Evolutionary conservation across 176 grass and related monocot species (phyloP), one percentile per base, ranked within the genome.

Genomic region (Aegilops bicornis): DNA sequence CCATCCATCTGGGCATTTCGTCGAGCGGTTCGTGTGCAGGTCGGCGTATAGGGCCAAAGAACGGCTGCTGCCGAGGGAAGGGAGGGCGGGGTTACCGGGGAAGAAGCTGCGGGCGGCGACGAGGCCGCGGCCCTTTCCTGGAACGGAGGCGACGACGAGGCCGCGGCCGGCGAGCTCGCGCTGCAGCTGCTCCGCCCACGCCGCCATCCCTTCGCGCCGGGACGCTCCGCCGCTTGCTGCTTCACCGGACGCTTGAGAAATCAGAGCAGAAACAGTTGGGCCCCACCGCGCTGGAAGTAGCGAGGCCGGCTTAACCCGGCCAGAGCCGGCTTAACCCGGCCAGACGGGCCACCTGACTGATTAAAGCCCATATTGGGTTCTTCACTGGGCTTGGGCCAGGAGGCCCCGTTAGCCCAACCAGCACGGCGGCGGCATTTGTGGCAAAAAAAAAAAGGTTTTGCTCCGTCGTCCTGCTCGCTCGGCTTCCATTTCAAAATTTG

Each of bases 181-280:
- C 83, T 86, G 91, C 73, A 95, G 85, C 71, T 92, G 85, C 82
- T 95, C 91, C 91, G 74, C 87, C 89, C 89, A 90, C 65, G 77
- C 81, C 66, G 73, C 83, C 83, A 88, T 90, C 42, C 66, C 31
- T 77, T 37, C 54, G 32, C 52, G 39, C 37, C 0, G 69, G 71
- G 42, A 22, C 12, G 10, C 68, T 45, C 31, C 84, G 10, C 17
- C 24, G 37, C 48, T 3, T 24, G 37, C 47, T 24, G 36, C 48
- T 3, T 62, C 52, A 35, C 58, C 58, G 43, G 43, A 86, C 33
- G 68, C 35, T 89, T 66, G 8, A n/a, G 3, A 73, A 40, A 30
- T 6, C 33, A 13, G 12, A 70, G 29, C 29, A 4, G 14, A 36
- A 12, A 48, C 39, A 45, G 2, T 23, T 62, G 56, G 33, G 12